Percentiles rank a stretch among this genome's conserved stretches.
Evolutionary conservation across 805 yeast genomes (phyloP).

Genomic region (Saturnispora serradocipensis): DNA sequence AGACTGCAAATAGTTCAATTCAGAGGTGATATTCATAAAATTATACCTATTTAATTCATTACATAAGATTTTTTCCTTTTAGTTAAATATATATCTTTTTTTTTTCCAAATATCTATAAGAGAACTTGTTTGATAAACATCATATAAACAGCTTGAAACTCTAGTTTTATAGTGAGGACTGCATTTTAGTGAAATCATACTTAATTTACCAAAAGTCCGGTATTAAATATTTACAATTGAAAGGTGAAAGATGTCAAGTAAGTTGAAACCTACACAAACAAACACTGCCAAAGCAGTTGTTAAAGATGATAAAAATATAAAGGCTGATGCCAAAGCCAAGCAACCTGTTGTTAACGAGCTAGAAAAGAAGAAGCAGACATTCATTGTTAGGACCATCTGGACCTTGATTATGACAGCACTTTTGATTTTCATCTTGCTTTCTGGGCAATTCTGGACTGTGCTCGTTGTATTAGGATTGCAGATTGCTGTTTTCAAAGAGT

Average conservation of each 20-base stretch:
- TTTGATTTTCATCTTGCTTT: constrained; percentile 58
- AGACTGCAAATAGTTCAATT: background rate
- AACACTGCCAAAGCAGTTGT: background rate
- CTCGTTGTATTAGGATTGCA: constrained; percentile 64
- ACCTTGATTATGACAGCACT: constrained; percentile 80
- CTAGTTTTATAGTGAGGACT: background rate
- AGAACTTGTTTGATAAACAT: background rate
- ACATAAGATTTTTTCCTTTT: background rate
- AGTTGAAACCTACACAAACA: background rate
- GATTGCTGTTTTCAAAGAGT: constrained; percentile 80
- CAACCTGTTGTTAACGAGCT: constrained; percentile 30
- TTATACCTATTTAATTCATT: background rate
- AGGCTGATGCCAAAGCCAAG: constrained; percentile 2
- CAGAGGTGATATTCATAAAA: background rate
- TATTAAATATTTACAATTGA: background rate
- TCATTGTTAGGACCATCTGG: constrained; percentile 85
- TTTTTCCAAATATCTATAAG: background rate
- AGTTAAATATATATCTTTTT: background rate
- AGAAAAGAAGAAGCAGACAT: constrained; percentile 71
- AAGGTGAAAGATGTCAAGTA: background rate
- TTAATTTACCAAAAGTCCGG: background rate
- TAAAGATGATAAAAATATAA: background rate
- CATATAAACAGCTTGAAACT: background rate
- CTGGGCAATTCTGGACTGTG: constrained; percentile 82
- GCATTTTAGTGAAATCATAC: background rate